Conservation (phyloP, 2,329 filamentous ascomycete genomes). For the Sclerotinia spermophila region DNA sequence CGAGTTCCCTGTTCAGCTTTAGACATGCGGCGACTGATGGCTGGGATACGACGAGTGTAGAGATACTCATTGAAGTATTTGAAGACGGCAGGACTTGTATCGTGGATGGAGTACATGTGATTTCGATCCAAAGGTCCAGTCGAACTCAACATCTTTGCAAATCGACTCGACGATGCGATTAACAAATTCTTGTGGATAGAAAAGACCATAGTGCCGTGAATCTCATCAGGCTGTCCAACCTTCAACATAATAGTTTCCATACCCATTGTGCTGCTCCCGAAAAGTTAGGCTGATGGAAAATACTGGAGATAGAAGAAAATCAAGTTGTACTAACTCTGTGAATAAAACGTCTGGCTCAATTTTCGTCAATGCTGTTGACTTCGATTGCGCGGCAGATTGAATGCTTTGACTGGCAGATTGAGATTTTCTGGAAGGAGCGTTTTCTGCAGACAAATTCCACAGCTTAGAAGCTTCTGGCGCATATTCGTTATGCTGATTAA, state of each 20-base stretch:
- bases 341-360: constrained; percentile 2
- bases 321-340: background rate
- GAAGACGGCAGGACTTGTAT: constrained; percentile 18
- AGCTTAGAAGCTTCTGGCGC: background rate
- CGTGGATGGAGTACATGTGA: background rate
- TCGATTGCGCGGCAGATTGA: background rate
- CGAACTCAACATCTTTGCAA: background rate
- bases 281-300: background rate
- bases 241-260: constrained; percentile 2
- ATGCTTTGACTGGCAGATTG: background rate
- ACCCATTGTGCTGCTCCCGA: background rate
- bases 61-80: constrained; percentile 28
- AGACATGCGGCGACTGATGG: background rate
- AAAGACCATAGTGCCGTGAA: background rate
- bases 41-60: constrained; percentile 23
- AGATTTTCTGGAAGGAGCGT: too few relatives aligned
- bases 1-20: constrained; percentile 2
- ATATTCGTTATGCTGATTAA: background rate
- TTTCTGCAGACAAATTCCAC: too few relatives aligned
- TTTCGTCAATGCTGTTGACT: background rate
- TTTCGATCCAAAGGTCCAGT: background rate
- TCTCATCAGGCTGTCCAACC: background rate
- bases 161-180: background rate
- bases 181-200: constrained; percentile 13
- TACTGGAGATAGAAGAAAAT: accelerated